Evolutionary conservation across 2,329 filamentous ascomycete genomes (phyloP).

Genomic region (Decorospora gaudefroyi): DNA sequence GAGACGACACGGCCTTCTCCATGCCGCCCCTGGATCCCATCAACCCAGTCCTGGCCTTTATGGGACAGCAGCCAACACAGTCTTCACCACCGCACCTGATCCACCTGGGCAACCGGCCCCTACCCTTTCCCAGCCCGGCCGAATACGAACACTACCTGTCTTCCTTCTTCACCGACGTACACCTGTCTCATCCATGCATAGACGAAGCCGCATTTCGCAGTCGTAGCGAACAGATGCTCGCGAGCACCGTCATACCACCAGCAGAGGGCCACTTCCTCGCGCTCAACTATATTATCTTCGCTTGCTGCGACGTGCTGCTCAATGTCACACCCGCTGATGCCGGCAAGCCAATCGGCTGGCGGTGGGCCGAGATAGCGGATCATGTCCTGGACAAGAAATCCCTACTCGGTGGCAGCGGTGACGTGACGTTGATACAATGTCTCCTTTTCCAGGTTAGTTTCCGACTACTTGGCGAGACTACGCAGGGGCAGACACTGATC

Average conservation of each 20-base stretch:
- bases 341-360: slow-evolving; percentile 33
- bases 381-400: slow-evolving; percentile 33
- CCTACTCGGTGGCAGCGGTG: slow-evolving; percentile 26
- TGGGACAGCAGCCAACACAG: slow-evolving; percentile 17
- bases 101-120: slow-evolving; percentile 22
- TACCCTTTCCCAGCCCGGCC: slow-evolving; percentile 28
- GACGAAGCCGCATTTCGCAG: slow-evolving; percentile 36
- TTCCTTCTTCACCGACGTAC: slow-evolving; percentile 37
- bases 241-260: slow-evolving; percentile 18
- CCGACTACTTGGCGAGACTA: not conserved
- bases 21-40: slow-evolving; percentile 31
- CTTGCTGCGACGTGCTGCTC: slow-evolving; percentile 25
- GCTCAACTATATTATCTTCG: slow-evolving; percentile 40
- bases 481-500: slow-evolving; percentile 2
- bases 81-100: slow-evolving; percentile 15
- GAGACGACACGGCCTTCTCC: slow-evolving; percentile 28
- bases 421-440: slow-evolving; percentile 35
- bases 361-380: slow-evolving; percentile 39
- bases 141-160: slow-evolving; percentile 33
- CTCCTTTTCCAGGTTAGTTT: slow-evolving; percentile 35
- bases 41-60: slow-evolving; percentile 26
- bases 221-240: slow-evolving; percentile 31
- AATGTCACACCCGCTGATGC: slow-evolving; percentile 7
- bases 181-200: slow-evolving; percentile 36
- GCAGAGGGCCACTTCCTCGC: slow-evolving; percentile 35